Evolutionary conservation across 2,329 filamentous ascomycete species (phyloP).

Genomic region (Tolypocladium pustulatum): DNA sequence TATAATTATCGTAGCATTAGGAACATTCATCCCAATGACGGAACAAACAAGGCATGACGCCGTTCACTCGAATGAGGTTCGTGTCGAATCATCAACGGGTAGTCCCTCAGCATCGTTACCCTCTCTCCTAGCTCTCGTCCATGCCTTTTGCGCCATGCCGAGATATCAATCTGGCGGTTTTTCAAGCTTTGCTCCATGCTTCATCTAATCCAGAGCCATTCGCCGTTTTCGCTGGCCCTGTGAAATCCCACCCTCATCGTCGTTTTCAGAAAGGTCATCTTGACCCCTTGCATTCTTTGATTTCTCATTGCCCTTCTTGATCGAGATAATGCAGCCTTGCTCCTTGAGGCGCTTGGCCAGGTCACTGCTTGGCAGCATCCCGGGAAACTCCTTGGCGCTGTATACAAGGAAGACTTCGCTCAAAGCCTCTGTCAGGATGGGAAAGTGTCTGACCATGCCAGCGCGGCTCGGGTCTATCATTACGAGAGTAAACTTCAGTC

Average conservation of each 20-base stretch:
- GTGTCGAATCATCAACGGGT: neutral
- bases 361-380: constrained; percentile 68
- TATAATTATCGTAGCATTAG: neutral
- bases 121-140: neutral
- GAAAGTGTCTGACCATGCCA: constrained; percentile 33
- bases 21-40: neutral
- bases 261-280: constrained; percentile 8
- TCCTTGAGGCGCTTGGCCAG: constrained; percentile 65
- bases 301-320: constrained; percentile 76
- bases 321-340: constrained; percentile 74
- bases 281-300: constrained; percentile 12
- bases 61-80: neutral
- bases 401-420: constrained; percentile 71
- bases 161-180: neutral
- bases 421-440: constrained; percentile 40
- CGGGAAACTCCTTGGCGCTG: constrained; percentile 77
- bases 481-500: constrained; percentile 64
- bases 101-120: neutral
- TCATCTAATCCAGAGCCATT: constrained; percentile 2
- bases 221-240: constrained; percentile 6
- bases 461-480: constrained; percentile 53
- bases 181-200: neutral
- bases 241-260: constrained; percentile 6
- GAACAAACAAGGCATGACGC: neutral
- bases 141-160: neutral